A percentile compares a stretch with the other conserved stretches of the same genome.
phyloP scores from a whole-genome alignment of 129 eudicot genomes.

The Apium graveolens region DNA sequence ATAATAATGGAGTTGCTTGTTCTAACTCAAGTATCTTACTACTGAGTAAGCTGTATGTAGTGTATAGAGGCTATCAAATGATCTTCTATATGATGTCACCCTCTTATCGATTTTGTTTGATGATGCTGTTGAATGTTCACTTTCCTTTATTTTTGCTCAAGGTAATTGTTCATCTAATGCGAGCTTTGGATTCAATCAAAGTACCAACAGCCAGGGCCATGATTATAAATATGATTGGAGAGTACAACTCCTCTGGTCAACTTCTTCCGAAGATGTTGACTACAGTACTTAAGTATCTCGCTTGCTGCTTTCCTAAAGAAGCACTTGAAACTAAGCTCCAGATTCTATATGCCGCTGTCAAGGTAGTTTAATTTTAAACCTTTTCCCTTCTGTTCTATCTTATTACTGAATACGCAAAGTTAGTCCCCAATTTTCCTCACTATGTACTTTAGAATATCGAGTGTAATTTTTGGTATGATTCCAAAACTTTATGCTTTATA shows the following conservation, averaged over 20 bases:
- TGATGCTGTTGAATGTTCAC: background rate
- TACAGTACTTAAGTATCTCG: conserved; percentile 59
- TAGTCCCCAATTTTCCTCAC: background rate
- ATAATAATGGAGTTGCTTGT: background rate
- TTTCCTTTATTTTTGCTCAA: conserved; percentile 25
- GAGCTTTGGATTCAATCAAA: conserved; percentile 63
- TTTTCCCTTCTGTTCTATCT: background rate
- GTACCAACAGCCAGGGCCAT: conserved; percentile 84
- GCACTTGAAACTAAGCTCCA: conserved; percentile 86
- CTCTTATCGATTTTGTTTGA: background rate
- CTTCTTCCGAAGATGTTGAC: conserved; percentile 61
- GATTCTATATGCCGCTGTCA: conserved; percentile 70
- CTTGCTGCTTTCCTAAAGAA: conserved; percentile 54
- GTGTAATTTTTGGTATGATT: background rate
- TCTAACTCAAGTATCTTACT: background rate
- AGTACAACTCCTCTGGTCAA: conserved; percentile 57
- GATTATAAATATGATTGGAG: conserved; percentile 78
- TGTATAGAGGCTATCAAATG: background rate
- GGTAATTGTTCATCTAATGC: conserved; percentile 73
- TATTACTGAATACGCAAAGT: background rate
- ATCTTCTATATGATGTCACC: background rate
- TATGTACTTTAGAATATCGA: background rate
- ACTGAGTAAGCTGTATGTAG: background rate
- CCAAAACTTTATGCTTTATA: background rate
- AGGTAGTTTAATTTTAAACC: conserved; percentile 39